Percentiles rank a stretch among this genome's conserved stretches.
Conservation (phyloP, 2,329 filamentous ascomycete genomes). For the Colletotrichum orbiculare region DNA sequence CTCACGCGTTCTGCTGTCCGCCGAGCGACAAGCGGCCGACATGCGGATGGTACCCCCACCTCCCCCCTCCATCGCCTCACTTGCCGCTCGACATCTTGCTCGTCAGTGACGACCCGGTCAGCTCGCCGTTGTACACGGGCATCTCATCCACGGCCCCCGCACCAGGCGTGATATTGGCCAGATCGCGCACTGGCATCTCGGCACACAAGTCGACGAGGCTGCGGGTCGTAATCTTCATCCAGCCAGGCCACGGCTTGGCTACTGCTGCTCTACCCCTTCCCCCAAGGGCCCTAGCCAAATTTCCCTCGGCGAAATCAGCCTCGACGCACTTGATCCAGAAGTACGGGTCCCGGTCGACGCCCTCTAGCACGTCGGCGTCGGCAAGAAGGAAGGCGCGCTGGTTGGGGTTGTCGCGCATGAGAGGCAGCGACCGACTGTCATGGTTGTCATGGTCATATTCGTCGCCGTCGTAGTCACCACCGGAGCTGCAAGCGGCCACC, state of each 20-base stretch:
- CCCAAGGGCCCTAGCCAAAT: neutral
- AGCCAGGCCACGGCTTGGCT: neutral
- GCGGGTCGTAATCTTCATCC: slow-evolving; percentile 17
- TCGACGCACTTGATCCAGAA: slow-evolving; percentile 12
- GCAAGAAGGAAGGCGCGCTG: slow-evolving; percentile 11
- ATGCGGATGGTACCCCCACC: too few species aligned
- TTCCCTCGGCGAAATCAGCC: neutral
- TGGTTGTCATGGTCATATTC: neutral
- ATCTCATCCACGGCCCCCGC: neutral
- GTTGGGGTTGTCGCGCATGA: neutral
- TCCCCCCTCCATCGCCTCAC: neutral
- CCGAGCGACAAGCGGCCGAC: too few species aligned
- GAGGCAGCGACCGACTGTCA: neutral
- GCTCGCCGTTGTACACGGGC: slow-evolving; percentile 11
- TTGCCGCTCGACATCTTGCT: slow-evolving; percentile 4
- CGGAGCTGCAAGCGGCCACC: neutral
- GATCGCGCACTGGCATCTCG: neutral
- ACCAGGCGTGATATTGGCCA: slow-evolving; percentile 10
- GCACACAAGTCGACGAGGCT: slow-evolving; percentile 13
- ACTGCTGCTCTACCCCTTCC: neutral
- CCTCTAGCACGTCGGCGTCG: slow-evolving; percentile 9
- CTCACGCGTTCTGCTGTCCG: too few species aligned
- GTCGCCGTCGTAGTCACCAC: neutral
- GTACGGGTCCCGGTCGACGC: neutral
- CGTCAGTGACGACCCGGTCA: slow-evolving; percentile 6